Conservation (phyloP, 805 yeast genomes). For the Saturnispora galanensis region DNA sequence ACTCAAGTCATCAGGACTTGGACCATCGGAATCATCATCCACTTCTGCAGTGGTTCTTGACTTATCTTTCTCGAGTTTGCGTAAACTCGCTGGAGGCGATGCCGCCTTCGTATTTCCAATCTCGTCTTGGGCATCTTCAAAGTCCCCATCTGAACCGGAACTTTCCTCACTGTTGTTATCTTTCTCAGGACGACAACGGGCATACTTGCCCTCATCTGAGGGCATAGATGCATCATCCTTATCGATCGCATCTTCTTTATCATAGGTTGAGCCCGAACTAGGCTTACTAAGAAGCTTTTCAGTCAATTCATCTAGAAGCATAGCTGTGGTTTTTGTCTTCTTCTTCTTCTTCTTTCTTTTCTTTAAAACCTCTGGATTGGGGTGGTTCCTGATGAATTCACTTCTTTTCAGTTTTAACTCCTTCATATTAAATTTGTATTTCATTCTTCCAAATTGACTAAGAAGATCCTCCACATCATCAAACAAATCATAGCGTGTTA, state of each 20-base stretch:
- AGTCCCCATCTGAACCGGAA: neutral
- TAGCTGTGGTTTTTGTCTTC: constrained; percentile 1
- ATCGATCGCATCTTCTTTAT: neutral
- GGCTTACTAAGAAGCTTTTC: constrained; percentile 4
- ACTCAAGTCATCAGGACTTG: constrained; percentile 6
- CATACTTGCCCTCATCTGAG: constrained; percentile 5
- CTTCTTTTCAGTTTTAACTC: neutral
- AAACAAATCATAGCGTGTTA: constrained; percentile 9
- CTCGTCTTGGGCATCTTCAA: neutral
- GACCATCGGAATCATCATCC: neutral
- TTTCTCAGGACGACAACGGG: constrained; percentile 7
- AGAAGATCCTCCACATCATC: constrained; percentile 10
- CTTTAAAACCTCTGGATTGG: neutral
- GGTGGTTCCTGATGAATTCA: neutral
- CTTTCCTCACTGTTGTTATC: neutral
- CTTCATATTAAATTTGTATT: constrained; percentile 15
- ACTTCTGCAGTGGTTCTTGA: neutral
- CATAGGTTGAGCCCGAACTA: constrained; percentile 1
- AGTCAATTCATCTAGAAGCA: constrained; percentile 7
- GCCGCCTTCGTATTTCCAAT: neutral
- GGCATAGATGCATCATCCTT: neutral
- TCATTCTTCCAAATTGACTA: constrained; percentile 15
- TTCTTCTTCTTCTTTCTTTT: constrained; percentile 1
- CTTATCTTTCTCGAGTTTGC: neutral
- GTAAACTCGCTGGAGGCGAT: neutral